Conservation (phyloP, 2,329 filamentous ascomycete species). For the Knufia petricola region DNA sequence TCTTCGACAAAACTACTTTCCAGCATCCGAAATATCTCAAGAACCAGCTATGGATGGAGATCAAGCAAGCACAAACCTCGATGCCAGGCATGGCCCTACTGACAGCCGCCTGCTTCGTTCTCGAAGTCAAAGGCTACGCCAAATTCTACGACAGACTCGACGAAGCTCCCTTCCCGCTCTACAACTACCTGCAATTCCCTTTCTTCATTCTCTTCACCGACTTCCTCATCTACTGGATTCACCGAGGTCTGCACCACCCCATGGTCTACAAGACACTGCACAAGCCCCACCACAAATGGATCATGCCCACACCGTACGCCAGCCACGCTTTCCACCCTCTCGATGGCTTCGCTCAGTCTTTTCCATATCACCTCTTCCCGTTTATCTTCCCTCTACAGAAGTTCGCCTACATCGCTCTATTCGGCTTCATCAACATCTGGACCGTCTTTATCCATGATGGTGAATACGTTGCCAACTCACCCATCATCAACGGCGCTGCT, state of each 20-base stretch:
- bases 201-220: conserved; percentile 84
- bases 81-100: conserved; percentile 76
- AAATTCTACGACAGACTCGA: conserved; percentile 75
- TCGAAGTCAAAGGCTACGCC: conserved; percentile 73
- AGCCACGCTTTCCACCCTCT: conserved; percentile 91
- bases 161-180: conserved; percentile 67
- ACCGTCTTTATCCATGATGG: conserved; percentile 94
- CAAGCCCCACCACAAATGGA: conserved; percentile 99
- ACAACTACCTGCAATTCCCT: conserved; percentile 75
- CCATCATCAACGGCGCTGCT: conserved; percentile 87
- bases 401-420: conserved; percentile 73
- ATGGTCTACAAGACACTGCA: conserved; percentile 76
- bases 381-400: conserved; percentile 91
- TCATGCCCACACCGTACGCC: conserved; percentile 91
- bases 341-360: conserved; percentile 77
- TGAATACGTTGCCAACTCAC: conserved; percentile 83
- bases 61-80: conserved; percentile 63
- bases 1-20: conserved; percentile 86
- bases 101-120: conserved; percentile 70
- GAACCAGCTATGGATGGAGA: conserved; percentile 82
- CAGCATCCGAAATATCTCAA: conserved; percentile 90
- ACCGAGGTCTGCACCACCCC: conserved; percentile 75
- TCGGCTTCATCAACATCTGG: conserved; percentile 93
- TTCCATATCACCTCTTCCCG: conserved; percentile 89
- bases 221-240: conserved; percentile 83